Evolutionary conservation across 306 rosid genomes (phyloP).

Genomic region (Dalbergia cultrata): DNA sequence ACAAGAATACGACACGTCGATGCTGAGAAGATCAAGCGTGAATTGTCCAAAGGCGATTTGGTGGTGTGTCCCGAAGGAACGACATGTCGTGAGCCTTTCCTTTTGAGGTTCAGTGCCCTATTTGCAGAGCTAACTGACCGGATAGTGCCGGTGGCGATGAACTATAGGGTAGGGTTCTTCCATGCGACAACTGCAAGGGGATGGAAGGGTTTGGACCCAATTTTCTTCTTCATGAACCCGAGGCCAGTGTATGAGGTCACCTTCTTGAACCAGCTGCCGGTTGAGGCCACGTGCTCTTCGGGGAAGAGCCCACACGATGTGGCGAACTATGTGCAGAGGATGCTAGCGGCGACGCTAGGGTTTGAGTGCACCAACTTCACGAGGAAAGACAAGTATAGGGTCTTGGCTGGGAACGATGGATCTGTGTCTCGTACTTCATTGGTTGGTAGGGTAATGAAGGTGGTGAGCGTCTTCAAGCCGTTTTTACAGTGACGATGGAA

Average conservation of each 20-base stretch:
- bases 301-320: constrained; percentile 94
- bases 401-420: constrained; percentile 94
- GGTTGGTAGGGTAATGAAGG: constrained; percentile 57
- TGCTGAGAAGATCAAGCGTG: constrained; percentile 67
- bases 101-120: constrained; percentile 76
- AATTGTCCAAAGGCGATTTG: constrained; percentile 71
- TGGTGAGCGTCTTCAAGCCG: constrained; percentile 59
- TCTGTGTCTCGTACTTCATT: constrained; percentile 57
- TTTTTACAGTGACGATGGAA: constrained; percentile 49
- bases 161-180: constrained; percentile 85
- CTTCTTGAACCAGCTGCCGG: constrained; percentile 85
- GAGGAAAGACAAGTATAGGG: constrained; percentile 82
- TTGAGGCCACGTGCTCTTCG: constrained; percentile 84
- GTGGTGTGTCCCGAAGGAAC: constrained; percentile 98
- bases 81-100: constrained; percentile 95
- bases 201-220: constrained; percentile 84
- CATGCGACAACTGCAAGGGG: constrained; percentile 96
- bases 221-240: constrained; percentile 97
- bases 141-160: constrained; percentile 97
- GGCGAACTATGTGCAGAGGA: constrained; percentile 92
- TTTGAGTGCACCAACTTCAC: constrained; percentile 94
- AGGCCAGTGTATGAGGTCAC: constrained; percentile 93
- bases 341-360: constrained; percentile 83
- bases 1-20: constrained; percentile 77
- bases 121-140: constrained; percentile 88